These are phyloP conservation scores for Rutstroemia sp. DNA, from an alignment of 2,329 filamentous ascomycete species.

Conservation along the genomic window DNA sequence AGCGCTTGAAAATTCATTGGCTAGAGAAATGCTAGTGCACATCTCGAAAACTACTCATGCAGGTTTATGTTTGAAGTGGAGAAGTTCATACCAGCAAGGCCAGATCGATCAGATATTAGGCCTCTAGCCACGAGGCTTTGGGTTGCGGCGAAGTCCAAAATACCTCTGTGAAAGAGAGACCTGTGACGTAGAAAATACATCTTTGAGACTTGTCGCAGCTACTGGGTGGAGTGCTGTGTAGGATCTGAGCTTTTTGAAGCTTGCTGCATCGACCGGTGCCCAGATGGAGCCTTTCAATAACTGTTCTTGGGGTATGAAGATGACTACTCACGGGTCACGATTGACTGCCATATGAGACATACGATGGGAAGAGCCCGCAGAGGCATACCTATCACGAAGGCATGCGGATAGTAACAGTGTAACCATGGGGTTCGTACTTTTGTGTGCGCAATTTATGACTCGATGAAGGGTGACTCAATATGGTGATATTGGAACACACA, in stretches of 20 bases:
- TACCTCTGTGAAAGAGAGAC: background rate
- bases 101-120: background rate
- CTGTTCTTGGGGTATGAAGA: background rate
- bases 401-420: background rate
- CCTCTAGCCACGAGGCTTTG: slow-evolving; percentile 2
- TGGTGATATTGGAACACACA: background rate
- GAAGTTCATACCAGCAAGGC: background rate
- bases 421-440: background rate
- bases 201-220: background rate
- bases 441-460: background rate
- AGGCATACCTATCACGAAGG: background rate
- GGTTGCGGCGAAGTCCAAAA: background rate
- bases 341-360: background rate
- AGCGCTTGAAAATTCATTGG: background rate
- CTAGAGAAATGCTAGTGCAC: background rate
- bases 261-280: background rate
- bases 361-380: background rate
- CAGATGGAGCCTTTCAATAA: background rate
- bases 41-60: background rate
- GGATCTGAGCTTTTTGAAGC: background rate
- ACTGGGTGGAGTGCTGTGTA: background rate
- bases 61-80: background rate
- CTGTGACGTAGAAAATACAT: background rate
- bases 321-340: background rate
- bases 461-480: background rate